Evolutionary conservation across 345 rosid species (phyloP).

Genomic region (Lepidium africanum): DNA sequence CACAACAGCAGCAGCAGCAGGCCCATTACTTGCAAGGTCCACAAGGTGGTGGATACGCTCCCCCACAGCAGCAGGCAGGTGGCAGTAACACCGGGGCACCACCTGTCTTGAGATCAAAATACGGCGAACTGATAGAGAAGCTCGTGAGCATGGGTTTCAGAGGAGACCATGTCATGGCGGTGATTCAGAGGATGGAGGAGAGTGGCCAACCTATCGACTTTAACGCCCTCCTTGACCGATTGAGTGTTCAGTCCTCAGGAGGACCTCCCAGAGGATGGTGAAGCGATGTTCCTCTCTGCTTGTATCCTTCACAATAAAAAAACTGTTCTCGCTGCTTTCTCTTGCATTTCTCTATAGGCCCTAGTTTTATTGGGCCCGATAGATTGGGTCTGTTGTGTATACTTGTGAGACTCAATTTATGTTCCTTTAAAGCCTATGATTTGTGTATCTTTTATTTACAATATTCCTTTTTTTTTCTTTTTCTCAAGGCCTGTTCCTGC

Average conservation of each 20-base stretch:
- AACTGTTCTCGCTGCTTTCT: neutral
- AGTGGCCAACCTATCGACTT: slow-evolving; percentile 85
- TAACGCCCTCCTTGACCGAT: slow-evolving; percentile 72
- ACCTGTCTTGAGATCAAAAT: slow-evolving; percentile 49
- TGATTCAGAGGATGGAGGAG: slow-evolving; percentile 95
- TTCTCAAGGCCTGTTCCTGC: too few species aligned
- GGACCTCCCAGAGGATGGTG: slow-evolving; percentile 76
- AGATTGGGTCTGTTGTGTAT: slow-evolving; percentile 19
- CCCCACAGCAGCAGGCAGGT: slow-evolving; percentile 48
- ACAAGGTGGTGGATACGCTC: slow-evolving; percentile 46
- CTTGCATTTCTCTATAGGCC: slow-evolving; percentile 16
- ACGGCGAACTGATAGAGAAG: slow-evolving; percentile 76
- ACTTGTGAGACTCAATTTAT: neutral
- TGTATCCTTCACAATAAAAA: neutral
- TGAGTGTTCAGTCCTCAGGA: slow-evolving; percentile 60
- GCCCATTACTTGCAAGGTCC: slow-evolving; percentile 63
- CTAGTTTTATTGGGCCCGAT: slow-evolving; percentile 25
- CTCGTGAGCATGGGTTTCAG: slow-evolving; percentile 89
- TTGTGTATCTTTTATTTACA: neutral
- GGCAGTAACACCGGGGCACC: slow-evolving; percentile 37
- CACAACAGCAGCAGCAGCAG: slow-evolving; percentile 40
- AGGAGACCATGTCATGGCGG: slow-evolving; percentile 59
- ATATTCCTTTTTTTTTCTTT: too few species aligned
- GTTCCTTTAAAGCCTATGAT: neutral
- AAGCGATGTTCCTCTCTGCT: neutral